phyloP scores from a whole-genome alignment of 116 monocot species.

The Iris pallida region DNA sequence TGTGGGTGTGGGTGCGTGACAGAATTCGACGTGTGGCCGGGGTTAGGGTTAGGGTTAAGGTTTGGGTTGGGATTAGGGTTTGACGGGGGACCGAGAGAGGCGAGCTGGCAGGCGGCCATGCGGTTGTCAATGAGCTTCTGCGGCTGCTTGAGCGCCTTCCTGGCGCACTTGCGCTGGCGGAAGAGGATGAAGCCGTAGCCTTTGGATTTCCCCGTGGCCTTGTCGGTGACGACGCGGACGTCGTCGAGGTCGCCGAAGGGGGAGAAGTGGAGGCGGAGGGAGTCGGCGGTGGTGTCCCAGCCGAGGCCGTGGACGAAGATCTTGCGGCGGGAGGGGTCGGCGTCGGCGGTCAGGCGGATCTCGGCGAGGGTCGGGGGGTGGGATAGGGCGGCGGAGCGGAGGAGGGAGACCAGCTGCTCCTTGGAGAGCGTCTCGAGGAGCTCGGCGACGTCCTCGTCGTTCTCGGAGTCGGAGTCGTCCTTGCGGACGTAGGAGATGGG shows the following conservation, averaged over 20 bases:
- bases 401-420: slow-evolving; percentile 59
- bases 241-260: slow-evolving; percentile 71
- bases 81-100: slow-evolving; percentile 58
- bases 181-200: slow-evolving; percentile 88
- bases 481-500: slow-evolving; percentile 15
- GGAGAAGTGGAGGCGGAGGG: slow-evolving; percentile 45
- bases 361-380: slow-evolving; percentile 29
- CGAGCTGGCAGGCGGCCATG: slow-evolving; percentile 78
- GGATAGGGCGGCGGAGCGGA: slow-evolving; percentile 51
- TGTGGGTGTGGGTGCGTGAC: too few species aligned
- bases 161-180: slow-evolving; percentile 42
- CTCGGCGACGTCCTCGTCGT: slow-evolving; percentile 39
- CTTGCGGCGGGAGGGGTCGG: slow-evolving; percentile 71
- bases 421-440: slow-evolving; percentile 59
- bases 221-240: slow-evolving; percentile 58
- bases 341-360: slow-evolving; percentile 48
- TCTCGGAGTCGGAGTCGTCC: slow-evolving; percentile 29
- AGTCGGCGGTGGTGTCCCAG: slow-evolving; percentile 56
- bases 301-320: slow-evolving; percentile 82
- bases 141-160: slow-evolving; percentile 47
- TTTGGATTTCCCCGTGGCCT: slow-evolving; percentile 55
- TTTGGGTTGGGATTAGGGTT: slow-evolving; percentile 19
- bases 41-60: slow-evolving; percentile 8
- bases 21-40: too few species aligned
- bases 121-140: slow-evolving; percentile 82